Percentiles rank a stretch among this genome's conserved stretches.
Conservation (phyloP, 192 early-diverging fungal species). For the Backusella westeae region DNA sequence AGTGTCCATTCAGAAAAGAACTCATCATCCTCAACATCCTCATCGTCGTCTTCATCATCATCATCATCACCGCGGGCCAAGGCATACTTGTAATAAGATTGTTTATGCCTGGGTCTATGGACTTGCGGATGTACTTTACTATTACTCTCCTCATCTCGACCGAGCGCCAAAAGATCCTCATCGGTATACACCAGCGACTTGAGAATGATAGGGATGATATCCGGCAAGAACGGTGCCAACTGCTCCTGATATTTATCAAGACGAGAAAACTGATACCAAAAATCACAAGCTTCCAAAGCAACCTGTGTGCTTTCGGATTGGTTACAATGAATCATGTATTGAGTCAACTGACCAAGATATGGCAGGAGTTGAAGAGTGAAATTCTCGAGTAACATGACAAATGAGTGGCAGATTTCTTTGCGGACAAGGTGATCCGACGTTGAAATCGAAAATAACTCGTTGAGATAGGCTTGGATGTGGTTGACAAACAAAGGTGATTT, state of each 20-base stretch:
- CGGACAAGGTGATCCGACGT: conserved; percentile 71
- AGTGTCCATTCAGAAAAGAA: conserved; percentile 93
- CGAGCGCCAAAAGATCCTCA: conserved; percentile 76
- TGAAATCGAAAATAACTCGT: conserved; percentile 74
- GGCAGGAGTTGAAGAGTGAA: conserved; percentile 81
- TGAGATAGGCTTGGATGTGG: conserved; percentile 66
- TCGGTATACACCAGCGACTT: conserved; percentile 94
- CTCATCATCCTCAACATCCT: conserved; percentile 84
- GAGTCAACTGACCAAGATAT: conserved; percentile 79
- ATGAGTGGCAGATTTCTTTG: conserved; percentile 88
- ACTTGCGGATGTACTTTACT: conserved; percentile 49
- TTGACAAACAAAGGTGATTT: conserved; percentile 64
- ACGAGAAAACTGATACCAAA: conserved; percentile 94
- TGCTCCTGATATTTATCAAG: conserved; percentile 71
- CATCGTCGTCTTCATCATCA: conserved; percentile 64
- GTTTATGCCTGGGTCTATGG: not conserved
- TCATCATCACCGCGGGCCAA: conserved; percentile 20
- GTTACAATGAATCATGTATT: conserved; percentile 94
- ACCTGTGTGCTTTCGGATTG: conserved; percentile 80
- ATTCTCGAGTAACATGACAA: conserved; percentile 88
- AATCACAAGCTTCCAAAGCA: conserved; percentile 97
- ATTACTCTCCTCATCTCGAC: conserved; percentile 75
- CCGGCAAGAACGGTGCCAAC: conserved; percentile 62
- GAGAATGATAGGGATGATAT: conserved; percentile 87
- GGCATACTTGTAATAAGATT: not conserved